Base-by-base conservation (phyloP, 805 yeast species). In the Ogataea nonfermentans region DNA sequence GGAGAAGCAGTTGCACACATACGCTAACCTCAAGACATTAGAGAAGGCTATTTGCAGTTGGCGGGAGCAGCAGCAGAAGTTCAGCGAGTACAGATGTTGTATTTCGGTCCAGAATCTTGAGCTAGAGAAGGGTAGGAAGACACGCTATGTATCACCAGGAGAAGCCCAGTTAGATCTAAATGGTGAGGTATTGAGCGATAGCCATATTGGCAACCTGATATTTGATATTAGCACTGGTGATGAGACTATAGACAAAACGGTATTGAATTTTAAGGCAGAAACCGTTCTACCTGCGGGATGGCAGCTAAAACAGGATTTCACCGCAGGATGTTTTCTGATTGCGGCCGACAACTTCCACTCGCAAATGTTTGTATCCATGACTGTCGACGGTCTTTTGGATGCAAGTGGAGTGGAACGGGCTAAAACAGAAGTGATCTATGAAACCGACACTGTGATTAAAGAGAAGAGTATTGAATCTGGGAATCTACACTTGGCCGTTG, bases 331-430 rank as follows among this genome's bases (percentile, higher is more conserved):
- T 15, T 32, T 41, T 17, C 24, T 44, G 6, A 35, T 41, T 14
- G 45, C 43, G 6, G 35, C 48, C 14, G 33, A 41, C 27, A 29
- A 37, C 15, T 35, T 35, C 28, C 32, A 41, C 13, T 24, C 45
- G 6, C 45, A 37, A 14, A 28, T 38, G n/a, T 44, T 41, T 35
- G 48, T 44, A 13, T 44, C 48, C 6, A 27, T 44, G 32, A 41
- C 37, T 7, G 26, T 38, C n/a, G 35, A 29, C n/a, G 48, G 48
- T 2, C 30, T 44, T 3, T 11, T 37, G 26, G 48, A 44, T 27
- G 30, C 48, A 9, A 24, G 32, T 16, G 48, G 48, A 2, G 31
- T 30, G 10, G 45, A 44, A 27, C 23, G 37, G 12, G n/a, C 38
- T 10, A 32, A 32, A 11, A 16, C 38, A 7, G 45, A 44, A 20